A percentile compares a stretch with the other conserved stretches of the same genome.
Evolutionary conservation across 179 eudicot genomes (phyloP).

Genomic region (Beta macrorhiza): DNA sequence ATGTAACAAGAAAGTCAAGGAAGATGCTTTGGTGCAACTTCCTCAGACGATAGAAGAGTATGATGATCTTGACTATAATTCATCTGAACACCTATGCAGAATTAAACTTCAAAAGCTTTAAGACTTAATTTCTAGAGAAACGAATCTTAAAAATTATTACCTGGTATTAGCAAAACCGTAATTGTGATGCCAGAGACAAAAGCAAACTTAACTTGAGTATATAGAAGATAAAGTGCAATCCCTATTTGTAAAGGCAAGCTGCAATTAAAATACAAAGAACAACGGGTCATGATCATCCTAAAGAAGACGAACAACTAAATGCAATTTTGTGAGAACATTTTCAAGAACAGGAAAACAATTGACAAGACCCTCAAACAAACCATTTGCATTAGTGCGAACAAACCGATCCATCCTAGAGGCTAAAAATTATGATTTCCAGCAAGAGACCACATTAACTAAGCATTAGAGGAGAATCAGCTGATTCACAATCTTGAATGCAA

Average conservation of each 20-base stretch:
- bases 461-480: no score
- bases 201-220: constrained; percentile 85
- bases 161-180: constrained; percentile 89
- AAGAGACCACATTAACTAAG: no score
- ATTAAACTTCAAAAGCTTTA: neutral
- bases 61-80: neutral
- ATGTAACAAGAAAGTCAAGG: neutral
- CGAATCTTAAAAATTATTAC: constrained; percentile 30
- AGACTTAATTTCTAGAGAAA: neutral
- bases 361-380: no score
- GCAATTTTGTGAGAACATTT: no score
- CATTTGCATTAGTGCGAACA: no score
- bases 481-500: no score
- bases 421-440: no score
- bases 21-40: neutral
- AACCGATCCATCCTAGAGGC: no score
- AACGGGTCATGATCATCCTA: constrained; percentile 9
- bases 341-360: no score
- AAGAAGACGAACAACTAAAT: constrained; percentile 5
- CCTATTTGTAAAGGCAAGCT: constrained; percentile 98
- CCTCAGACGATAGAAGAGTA: neutral
- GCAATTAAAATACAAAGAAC: constrained; percentile 31
- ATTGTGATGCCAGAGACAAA: constrained; percentile 82
- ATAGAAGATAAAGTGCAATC: constrained; percentile 77
- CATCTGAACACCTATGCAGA: neutral